Evolutionary conservation across 2,329 filamentous ascomycete genomes (phyloP), one percentile per base, ranked within the genome.

Genomic region (Cladosporium sp.): DNA sequence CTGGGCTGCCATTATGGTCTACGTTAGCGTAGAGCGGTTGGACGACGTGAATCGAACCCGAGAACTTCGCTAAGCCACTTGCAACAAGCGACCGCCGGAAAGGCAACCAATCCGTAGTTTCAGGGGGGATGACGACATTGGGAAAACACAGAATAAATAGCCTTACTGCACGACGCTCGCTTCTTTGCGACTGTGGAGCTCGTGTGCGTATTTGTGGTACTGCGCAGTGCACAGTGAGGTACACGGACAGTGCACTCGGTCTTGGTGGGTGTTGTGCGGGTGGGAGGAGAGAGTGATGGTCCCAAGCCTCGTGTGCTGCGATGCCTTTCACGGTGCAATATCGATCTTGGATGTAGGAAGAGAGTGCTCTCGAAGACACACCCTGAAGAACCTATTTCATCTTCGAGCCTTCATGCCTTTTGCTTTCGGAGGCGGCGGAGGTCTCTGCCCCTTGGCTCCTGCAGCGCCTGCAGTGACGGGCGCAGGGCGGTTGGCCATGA

Each of bases 321-420:
- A 28, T 5, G 22, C 22, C 22, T 28, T 28, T 5, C 22, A 28
- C 7, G 22, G 22, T 14, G 9, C 7, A 41, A 41, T 13, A 41
- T 13, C 38, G 18, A 41, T 9, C n/a, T 9, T 13, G 38, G 38
- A 41, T 28, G 44, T 16, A 37, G 22, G 19, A 28, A 5, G 19
- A 31, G 14, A 4, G 18, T 8, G 9, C 22, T 7, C 22, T 19
- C 35, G n/a, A 43, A n/a, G 18, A 50, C 40, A 50, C 48, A 50
- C 40, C 48, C 37, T 50, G 40, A 18, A 43, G 32, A n/a, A 35
- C 48, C 48, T 50, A 50, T 50, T 33, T 50, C 38, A 50, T 37
- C 18, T 50, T 38, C 34, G 43, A 4, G 48, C 43, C 40, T 31
- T 50, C 11, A 32, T 33, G 14, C 40, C 40, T 18, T 50, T 50